Percentiles rank a stretch among this genome's conserved stretches.
phyloP scores from a whole-genome alignment of 2,329 filamentous ascomycete species.

The Elsinoe arachidis region DNA sequence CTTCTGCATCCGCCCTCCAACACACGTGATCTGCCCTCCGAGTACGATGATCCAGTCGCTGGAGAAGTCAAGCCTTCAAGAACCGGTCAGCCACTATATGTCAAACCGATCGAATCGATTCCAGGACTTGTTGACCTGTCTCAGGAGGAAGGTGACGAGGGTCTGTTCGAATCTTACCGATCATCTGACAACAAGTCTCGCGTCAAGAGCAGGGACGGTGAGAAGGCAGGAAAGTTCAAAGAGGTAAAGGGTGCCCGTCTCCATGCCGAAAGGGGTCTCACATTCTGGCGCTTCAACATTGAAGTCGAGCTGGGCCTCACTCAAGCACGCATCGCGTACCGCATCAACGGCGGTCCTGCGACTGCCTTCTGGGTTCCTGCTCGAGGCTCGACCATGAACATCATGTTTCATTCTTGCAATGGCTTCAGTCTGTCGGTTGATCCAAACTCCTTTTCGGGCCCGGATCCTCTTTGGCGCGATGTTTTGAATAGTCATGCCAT shows the following conservation, averaged over 20 bases:
- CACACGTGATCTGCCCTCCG: slow-evolving; percentile 53
- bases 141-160: slow-evolving; percentile 66
- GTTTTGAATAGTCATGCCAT: slow-evolving; percentile 88
- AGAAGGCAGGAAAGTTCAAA: slow-evolving; percentile 70
- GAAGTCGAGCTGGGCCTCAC: slow-evolving; percentile 73
- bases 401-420: slow-evolving; percentile 98
- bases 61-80: slow-evolving; percentile 79
- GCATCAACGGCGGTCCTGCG: slow-evolving; percentile 84
- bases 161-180: slow-evolving; percentile 59
- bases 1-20: slow-evolving; percentile 63
- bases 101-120: slow-evolving; percentile 79
- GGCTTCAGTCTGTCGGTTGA: slow-evolving; percentile 80
- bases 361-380: slow-evolving; percentile 93
- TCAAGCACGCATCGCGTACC: slow-evolving; percentile 85
- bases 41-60: slow-evolving; percentile 83
- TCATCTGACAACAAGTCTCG: slow-evolving; percentile 35
- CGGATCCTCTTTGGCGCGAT: slow-evolving; percentile 94
- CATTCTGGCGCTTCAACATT: slow-evolving; percentile 95
- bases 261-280: slow-evolving; percentile 76
- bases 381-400: slow-evolving; percentile 80
- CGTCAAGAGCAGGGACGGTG: slow-evolving; percentile 58
- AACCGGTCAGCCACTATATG: slow-evolving; percentile 77
- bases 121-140: slow-evolving; percentile 73
- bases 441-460: slow-evolving; percentile 72
- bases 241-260: slow-evolving; percentile 76